Evolutionary conservation across 345 rosid genomes (phyloP).

Genomic region (Durio zibethinus): DNA sequence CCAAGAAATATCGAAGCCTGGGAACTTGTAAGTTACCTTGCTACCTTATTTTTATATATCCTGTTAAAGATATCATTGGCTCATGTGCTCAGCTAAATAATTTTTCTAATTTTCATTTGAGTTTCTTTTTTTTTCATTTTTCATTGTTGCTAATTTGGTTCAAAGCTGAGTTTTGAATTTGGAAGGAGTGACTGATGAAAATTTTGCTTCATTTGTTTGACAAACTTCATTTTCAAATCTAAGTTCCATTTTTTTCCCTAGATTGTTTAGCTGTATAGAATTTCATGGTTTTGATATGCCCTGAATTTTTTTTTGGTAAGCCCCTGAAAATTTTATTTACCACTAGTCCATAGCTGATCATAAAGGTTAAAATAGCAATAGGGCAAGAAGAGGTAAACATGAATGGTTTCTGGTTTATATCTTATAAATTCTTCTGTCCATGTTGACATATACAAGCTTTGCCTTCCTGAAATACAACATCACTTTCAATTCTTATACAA

Average conservation of each 20-base stretch:
- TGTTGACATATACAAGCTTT: not conserved
- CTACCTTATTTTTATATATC: not conserved
- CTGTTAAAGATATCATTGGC: conserved; percentile 5
- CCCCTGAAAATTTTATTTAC: not conserved
- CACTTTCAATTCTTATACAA: not conserved
- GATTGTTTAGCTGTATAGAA: not conserved
- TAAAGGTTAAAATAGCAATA: not conserved
- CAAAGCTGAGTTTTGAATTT: not conserved
- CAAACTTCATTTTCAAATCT: not conserved
- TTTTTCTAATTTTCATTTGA: not conserved
- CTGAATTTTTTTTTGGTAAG: not conserved
- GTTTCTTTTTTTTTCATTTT: not conserved
- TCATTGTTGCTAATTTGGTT: not conserved
- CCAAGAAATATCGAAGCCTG: conserved; percentile 57
- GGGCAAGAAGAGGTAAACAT: not conserved
- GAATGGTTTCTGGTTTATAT: not conserved
- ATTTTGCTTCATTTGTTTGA: not conserved
- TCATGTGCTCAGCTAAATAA: conserved; percentile 6
- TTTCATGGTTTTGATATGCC: not conserved
- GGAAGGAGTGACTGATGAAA: not conserved
- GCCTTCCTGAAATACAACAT: not conserved
- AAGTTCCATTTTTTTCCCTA: not conserved
- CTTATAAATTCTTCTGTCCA: not conserved
- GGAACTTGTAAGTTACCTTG: conserved; percentile 58
- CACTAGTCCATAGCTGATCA: not conserved